Evolutionary conservation across 805 yeast species (phyloP).

Genomic region (Kurtzmaniella cleridarum): DNA sequence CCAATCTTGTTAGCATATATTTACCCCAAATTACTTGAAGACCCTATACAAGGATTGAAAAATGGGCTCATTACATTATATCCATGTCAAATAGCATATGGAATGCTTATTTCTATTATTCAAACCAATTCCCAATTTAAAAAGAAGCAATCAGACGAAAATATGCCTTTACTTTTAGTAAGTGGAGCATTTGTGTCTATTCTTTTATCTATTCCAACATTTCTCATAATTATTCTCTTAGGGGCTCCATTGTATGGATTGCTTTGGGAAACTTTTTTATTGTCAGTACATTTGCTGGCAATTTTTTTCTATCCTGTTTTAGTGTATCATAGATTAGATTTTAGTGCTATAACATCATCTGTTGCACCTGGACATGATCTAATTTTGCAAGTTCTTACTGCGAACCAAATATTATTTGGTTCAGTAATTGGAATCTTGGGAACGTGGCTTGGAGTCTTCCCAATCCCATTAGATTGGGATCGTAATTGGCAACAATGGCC

Average conservation of each 20-base stretch:
- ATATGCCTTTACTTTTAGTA: constrained; percentile 17
- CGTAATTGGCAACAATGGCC: constrained; percentile 98
- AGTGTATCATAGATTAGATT: constrained; percentile 47
- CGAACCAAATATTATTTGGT: constrained; percentile 23
- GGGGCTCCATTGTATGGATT: constrained; percentile 74
- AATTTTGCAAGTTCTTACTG: constrained; percentile 16
- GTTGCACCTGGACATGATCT: constrained; percentile 8
- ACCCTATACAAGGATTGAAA: constrained; percentile 17
- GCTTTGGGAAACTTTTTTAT: constrained; percentile 48
- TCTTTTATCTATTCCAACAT: constrained; percentile 33
- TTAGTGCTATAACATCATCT: constrained; percentile 25
- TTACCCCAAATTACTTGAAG: constrained; percentile 13
- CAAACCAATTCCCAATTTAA: neutral
- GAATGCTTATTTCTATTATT: constrained; percentile 11
- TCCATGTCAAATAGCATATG: constrained; percentile 20
- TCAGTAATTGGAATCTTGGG: constrained; percentile 44
- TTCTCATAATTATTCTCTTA: constrained; percentile 47
- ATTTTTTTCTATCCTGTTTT: constrained; percentile 63
- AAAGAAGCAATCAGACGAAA: constrained; percentile 9
- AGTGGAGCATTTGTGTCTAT: constrained; percentile 27
- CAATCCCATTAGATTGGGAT: constrained; percentile 97
- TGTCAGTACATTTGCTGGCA: constrained; percentile 58
- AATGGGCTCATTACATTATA: constrained; percentile 21
- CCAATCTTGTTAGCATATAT: constrained; percentile 1
- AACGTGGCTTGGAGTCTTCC: constrained; percentile 89